Conservation (phyloP, 129 eudicot species). For the Flaveria linearis region DNA sequence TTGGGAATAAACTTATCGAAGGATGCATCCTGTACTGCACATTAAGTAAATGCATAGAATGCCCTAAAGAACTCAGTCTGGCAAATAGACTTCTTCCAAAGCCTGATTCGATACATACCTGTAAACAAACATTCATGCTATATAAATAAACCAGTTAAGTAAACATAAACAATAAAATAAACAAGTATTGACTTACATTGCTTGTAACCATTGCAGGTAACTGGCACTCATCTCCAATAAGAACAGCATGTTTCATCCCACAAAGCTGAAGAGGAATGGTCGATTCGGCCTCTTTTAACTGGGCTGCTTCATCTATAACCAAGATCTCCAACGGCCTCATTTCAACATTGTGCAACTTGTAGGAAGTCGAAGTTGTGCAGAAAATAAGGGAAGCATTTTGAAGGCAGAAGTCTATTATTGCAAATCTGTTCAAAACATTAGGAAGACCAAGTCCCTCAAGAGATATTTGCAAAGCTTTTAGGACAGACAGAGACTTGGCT, state of each 20-base stretch:
- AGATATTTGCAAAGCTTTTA: conserved; percentile 42
- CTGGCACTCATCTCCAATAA: conserved; percentile 56
- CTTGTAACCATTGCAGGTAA: conserved; percentile 52
- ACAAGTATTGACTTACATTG: conserved; percentile 31
- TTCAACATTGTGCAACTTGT: conserved; percentile 38
- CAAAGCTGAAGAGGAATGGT: conserved; percentile 50
- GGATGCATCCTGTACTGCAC: conserved; percentile 60
- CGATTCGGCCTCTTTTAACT: conserved; percentile 51
- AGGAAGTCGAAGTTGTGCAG: conserved; percentile 62
- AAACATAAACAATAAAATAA: not conserved
- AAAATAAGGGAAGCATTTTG: conserved; percentile 55
- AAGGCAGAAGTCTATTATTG: conserved; percentile 47
- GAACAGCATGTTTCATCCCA: conserved; percentile 48
- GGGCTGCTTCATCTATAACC: conserved; percentile 60
- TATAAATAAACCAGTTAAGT: not conserved
- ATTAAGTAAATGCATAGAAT: conserved; percentile 44
- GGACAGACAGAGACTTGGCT: conserved; percentile 30
- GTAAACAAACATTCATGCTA: conserved; percentile 6
- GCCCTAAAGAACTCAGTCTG: conserved; percentile 45
- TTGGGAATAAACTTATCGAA: conserved; percentile 51
- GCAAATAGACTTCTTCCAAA: conserved; percentile 56
- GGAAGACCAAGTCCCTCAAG: conserved; percentile 45
- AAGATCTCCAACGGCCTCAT: conserved; percentile 38
- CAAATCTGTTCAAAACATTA: conserved; percentile 16
- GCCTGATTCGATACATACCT: conserved; percentile 44